Conservation (phyloP, 179 eudicot genomes). For the Gypsophila paniculata region DNA sequence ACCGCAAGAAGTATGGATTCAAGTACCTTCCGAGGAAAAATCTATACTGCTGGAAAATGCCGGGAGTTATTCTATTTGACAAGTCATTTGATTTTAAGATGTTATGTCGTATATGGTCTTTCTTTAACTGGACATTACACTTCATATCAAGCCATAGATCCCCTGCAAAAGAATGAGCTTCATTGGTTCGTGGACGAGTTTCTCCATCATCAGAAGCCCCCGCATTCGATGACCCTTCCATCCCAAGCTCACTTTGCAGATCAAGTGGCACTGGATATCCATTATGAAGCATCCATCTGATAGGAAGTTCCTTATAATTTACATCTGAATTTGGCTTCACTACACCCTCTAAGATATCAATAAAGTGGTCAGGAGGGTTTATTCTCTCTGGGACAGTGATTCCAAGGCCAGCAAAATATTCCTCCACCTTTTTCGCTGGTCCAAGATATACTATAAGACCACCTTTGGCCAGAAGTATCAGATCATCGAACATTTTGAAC, state of each 20-base stretch:
- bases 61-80: slow-evolving; percentile 64
- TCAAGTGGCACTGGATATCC: slow-evolving; percentile 73
- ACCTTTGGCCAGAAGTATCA: slow-evolving; percentile 92
- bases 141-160: slow-evolving; percentile 56
- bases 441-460: slow-evolving; percentile 85
- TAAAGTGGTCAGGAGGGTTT: slow-evolving; percentile 82
- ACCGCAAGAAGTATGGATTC: neutral
- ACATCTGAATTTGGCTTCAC: slow-evolving; percentile 46
- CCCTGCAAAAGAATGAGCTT: slow-evolving; percentile 51
- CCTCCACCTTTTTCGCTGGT: slow-evolving; percentile 76
- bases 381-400: slow-evolving; percentile 78
- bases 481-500: slow-evolving; percentile 87
- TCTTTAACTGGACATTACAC: slow-evolving; percentile 39
- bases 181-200: slow-evolving; percentile 15
- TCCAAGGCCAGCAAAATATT: slow-evolving; percentile 67
- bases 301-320: slow-evolving; percentile 65
- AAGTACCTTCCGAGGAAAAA: slow-evolving; percentile 73
- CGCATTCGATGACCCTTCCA: slow-evolving; percentile 37
- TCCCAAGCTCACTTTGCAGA: slow-evolving; percentile 44
- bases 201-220: slow-evolving; percentile 25
- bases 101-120: slow-evolving; percentile 37
- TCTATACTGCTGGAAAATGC: slow-evolving; percentile 57
- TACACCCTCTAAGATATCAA: slow-evolving; percentile 85
- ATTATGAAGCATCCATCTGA: slow-evolving; percentile 89
- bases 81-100: slow-evolving; percentile 43